Conservation (phyloP, 306 rosid species). For the Quercus robur region DNA sequence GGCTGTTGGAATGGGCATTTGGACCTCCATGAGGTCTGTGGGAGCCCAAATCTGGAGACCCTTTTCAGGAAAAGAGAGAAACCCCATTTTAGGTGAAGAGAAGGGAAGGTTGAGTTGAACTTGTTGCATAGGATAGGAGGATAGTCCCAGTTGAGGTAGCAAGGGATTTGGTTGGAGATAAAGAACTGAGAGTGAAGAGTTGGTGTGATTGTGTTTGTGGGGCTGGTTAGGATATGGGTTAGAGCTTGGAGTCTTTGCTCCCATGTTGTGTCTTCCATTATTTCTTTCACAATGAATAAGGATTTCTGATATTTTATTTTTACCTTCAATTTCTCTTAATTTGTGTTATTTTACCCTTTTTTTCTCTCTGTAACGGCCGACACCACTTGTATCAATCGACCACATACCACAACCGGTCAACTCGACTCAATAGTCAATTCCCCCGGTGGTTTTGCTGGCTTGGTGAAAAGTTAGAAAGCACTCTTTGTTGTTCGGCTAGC, state of each 20-base stretch:
- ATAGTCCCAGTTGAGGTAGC: conserved; percentile 82
- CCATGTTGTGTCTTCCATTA: conserved; percentile 61
- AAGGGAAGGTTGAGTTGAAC: conserved; percentile 22
- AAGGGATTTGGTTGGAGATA: conserved; percentile 64
- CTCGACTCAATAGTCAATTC: no score
- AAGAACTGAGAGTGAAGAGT: conserved; percentile 69
- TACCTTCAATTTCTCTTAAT: no score
- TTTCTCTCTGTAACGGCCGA: no score
- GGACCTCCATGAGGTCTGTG: conserved; percentile 71
- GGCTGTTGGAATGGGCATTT: conserved; percentile 84
- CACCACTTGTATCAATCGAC: no score
- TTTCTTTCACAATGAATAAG: neutral
- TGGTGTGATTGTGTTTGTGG: conserved; percentile 52
- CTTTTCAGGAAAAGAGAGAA: conserved; percentile 61
- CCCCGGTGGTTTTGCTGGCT: no score
- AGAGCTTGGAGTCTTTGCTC: conserved; percentile 54
- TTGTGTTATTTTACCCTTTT: no score
- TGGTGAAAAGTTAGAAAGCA: no score
- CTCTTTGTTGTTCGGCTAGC: no score
- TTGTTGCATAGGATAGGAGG: conserved; percentile 75
- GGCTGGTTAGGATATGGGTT: conserved; percentile 73
- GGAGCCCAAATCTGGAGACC: conserved; percentile 37
- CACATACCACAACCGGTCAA: no score
- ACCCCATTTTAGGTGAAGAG: conserved; percentile 50
- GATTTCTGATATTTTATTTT: no score